Percentiles rank a stretch among this genome's conserved stretches.
phyloP scores from a whole-genome alignment of 2,329 filamentous ascomycete genomes.

The Fusarium annulatum region DNA sequence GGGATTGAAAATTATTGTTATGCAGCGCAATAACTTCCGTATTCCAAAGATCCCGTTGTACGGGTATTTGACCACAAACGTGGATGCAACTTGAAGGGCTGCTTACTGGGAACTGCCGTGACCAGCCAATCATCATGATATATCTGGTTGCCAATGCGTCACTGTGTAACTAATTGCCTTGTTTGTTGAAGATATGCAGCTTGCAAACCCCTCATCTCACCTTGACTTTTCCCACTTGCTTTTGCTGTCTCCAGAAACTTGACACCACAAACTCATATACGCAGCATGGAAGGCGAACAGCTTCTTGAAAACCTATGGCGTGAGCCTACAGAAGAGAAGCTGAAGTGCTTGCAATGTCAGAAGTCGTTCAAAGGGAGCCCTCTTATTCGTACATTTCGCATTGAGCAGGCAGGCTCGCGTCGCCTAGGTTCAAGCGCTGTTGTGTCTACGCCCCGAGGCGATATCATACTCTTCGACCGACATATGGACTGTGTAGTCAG shows the following conservation, averaged over 20 bases:
- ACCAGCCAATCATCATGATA: background rate
- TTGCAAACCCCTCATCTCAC: background rate
- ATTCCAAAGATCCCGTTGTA: no score
- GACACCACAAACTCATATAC: background rate
- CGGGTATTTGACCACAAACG: background rate
- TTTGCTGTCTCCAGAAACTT: background rate
- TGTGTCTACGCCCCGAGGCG: background rate
- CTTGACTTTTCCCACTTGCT: background rate
- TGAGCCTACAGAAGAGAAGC: background rate
- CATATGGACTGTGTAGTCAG: background rate
- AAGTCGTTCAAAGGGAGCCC: background rate
- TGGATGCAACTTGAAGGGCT: no score
- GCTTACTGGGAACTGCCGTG: background rate
- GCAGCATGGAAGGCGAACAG: background rate
- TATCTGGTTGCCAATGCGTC: background rate
- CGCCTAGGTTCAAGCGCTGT: background rate
- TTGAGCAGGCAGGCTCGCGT: background rate
- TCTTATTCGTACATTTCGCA: background rate
- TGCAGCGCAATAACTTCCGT: accelerated
- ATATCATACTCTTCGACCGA: background rate
- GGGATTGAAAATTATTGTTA: background rate
- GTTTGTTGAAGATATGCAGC: background rate
- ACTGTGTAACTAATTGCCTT: background rate
- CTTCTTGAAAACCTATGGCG: background rate
- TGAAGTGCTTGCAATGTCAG: background rate